Conservation (phyloP, 2,329 filamentous ascomycete genomes). For the Nannizzia gypsea region DNA sequence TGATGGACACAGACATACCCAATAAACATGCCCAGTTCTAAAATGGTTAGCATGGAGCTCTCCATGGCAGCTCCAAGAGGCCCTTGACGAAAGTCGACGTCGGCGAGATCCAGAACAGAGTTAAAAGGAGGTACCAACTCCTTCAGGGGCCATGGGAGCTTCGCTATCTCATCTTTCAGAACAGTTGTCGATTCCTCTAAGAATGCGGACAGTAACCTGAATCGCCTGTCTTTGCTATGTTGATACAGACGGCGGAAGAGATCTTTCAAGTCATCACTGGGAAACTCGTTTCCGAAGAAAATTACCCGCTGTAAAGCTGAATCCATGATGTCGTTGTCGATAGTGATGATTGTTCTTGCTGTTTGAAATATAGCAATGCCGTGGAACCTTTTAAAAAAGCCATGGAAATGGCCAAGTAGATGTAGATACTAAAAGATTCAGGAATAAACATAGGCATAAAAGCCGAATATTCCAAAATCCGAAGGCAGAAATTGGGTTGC, state of each 20-base stretch:
- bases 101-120: conserved; percentile 13
- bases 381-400: neutral
- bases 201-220: conserved; percentile 31
- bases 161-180: conserved; percentile 29
- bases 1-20: conserved; percentile 27
- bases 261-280: conserved; percentile 32
- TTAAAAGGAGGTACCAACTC: conserved; percentile 17
- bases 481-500: neutral
- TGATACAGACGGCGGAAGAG: conserved; percentile 31
- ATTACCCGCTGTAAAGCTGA: conserved; percentile 6
- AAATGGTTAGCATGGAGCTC: conserved; percentile 31
- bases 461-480: neutral
- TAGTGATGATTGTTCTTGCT: neutral
- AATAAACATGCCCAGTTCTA: conserved; percentile 35
- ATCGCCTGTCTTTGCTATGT: conserved; percentile 31
- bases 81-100: conserved; percentile 24
- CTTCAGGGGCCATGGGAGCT: neutral
- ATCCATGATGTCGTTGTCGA: neutral
- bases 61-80: conserved; percentile 38
- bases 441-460: neutral
- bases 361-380: neutral
- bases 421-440: neutral
- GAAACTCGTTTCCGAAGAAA: conserved; percentile 42
- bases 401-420: neutral
- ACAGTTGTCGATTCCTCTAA: conserved; percentile 31